These are phyloP conservation scores for Saksenaea vasiformis DNA, from an alignment of 371 early-diverging fungal genomes.

Conservation along the genomic window DNA sequence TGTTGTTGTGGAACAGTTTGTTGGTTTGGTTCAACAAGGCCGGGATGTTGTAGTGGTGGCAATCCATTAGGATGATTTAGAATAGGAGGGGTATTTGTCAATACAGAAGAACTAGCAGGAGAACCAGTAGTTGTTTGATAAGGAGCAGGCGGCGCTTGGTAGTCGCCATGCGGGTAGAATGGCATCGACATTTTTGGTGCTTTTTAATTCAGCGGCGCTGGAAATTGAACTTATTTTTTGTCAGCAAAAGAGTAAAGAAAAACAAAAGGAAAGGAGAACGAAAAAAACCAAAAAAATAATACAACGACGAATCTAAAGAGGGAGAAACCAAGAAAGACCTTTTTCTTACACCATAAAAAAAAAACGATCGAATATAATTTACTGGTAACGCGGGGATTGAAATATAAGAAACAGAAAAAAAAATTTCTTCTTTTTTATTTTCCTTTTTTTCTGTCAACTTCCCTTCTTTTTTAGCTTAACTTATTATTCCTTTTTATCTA, in stretches of 20 bases:
- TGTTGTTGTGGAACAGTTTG: constrained; percentile 10
- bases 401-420: constrained; percentile 3
- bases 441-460: background rate
- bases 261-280: constrained; percentile 5
- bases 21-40: constrained; percentile 22
- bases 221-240: constrained; percentile 13
- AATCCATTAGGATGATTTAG: constrained; percentile 30
- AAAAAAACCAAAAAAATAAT: constrained; percentile 13
- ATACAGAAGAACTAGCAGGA: constrained; percentile 13
- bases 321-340: constrained; percentile 4
- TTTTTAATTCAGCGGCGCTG: constrained; percentile 8
- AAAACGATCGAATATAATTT: background rate
- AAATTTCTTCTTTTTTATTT: constrained; percentile 2
- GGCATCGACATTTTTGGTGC: constrained; percentile 26
- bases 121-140: constrained; percentile 21
- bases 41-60: constrained; percentile 37
- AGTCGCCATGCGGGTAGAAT: constrained; percentile 40
- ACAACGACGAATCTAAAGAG: constrained; percentile 5
- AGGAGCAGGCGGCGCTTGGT: constrained; percentile 24
- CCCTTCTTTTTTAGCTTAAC: background rate
- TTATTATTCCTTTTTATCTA: background rate
- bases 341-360: background rate
- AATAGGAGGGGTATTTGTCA: constrained; percentile 23
- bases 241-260: constrained; percentile 7
- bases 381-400: constrained; percentile 1